Base-by-base conservation (phyloP, 805 yeast species). In the Blastobotrys terrestris region DNA sequence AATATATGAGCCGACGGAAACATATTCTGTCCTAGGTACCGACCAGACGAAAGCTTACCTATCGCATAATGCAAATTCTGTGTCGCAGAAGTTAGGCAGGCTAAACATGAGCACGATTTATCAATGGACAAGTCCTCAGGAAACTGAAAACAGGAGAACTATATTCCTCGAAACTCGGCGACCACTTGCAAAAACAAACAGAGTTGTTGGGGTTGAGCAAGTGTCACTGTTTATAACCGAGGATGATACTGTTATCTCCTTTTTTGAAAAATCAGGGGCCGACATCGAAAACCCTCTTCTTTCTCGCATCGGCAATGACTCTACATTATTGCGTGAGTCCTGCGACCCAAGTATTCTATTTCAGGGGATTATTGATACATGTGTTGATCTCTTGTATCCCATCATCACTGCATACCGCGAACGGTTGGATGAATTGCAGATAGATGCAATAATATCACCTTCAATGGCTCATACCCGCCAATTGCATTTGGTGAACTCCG, bases 251-350 rank as follows among this genome's bases (percentile, higher is more conserved):
- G 76, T 81, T 11, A 71, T 81, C 2, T 72, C 84, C 0, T 78
- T 81, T 56, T 80, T 81, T 60, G 85, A 81, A 60, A 75, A 78
- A 55, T 72, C 80, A 3, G 82, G 81, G 3, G 72, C 73, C 45
- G 80, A 77, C 46, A 72, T 81, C 20, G 81, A 77, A 51, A 67
- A 67, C 39, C 83, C 85, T 1, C 72, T 81, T 8, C 64, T 80
- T 22, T 64, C 76, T 1, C 69, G 85, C 21, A 67, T 81, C 35
- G 61, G 72, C 40, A 64, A 77, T 1, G 72, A 69, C 2, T 70
- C 73, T 39, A 77, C 85, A 0, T 65, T 79, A 39, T 59, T 81
- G 22, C 64, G 83, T 49, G 77, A 75, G 35, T 72, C 81, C 0
- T 70, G 76, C 53, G 83, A 80, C 60, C 69, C 83, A 0, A 74